Evolutionary conservation across 1,139 yeast genomes (phyloP), one percentile per base, ranked within the genome.

Genomic region (Yamadazyma triangularis): DNA sequence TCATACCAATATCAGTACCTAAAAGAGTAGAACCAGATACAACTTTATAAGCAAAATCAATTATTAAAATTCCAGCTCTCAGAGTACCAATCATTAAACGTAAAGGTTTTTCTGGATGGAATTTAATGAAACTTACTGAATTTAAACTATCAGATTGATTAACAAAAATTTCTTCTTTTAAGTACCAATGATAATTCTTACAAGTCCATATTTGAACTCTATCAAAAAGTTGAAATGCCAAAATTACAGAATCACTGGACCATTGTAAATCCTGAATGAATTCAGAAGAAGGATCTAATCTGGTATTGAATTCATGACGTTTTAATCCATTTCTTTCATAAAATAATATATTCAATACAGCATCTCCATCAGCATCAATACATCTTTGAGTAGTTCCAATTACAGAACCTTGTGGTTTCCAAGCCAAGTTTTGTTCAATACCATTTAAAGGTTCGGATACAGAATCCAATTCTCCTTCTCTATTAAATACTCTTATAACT

Each of bases 141-240:
- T 58, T 57, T 4, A 34, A 36, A 11, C 48, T 46, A 15, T 53
- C 58, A 12, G 42, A 43, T 2, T 53, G 47, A 23, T 56, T 47
- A 4, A 68, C 51, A 29, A 47, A 48, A 4, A 89, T 59, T 50
- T 83, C 94, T 55, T 84, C 94, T 51, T 93, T 91, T 44, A 89
- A 67, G 53, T 84, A 87, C 97, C 98, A 93, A 53, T 89, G 95
- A 55, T 89, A 93, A 54, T 93, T 93, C 50, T 86, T 89, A 2
- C 85, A 70, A 1, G 94, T 80, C 97, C 97, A 93, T 23, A 93
- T 60, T 51, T 85, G 95, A 13, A 91, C 69, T 22, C 75, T 61
- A 42, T 80, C 72, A 2, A 58, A 44, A 19, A 82, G 58, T 33
- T 76, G 80, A 15, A 91, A 62, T 0, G 95, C 83, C 35, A 93